Base-by-base conservation (phyloP, 441 rosid genomes). In the Pelargonium fulgidum region DNA sequence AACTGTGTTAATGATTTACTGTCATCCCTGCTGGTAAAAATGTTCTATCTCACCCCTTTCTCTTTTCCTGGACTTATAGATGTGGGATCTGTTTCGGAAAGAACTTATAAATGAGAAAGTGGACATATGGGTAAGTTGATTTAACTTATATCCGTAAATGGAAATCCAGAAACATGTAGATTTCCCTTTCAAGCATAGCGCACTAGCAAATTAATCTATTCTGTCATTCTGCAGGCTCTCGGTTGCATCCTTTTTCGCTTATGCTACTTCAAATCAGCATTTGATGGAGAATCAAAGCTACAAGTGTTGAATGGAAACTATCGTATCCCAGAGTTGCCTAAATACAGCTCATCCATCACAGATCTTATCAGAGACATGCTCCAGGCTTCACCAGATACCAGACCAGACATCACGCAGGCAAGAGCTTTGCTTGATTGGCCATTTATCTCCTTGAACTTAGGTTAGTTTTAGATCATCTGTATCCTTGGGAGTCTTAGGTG, bases 371-470 rank as follows among this genome's bases (percentile, higher is more conserved):
- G 78, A 76, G 93, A 93, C 77, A 81, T 90, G 97, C 93, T 93
- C 80, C 90, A 91, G 81, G 86, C 85, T 74, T 93, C 96, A 69
- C 96, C 97, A 29, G 85, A 84, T 72, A 89, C 86, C 78, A 82
- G 99, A 80, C 97, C 97, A 80, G 96, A 93, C 86, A 90, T 93
- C 87, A 90, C 89, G 77, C 97, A 91, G 96, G 99, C 85, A 81
- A 77, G 86, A 81, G 80, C 88, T 84, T 87, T 83, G 91, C 81
- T 82, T 87, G 88, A 81, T 83, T 77, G 80, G 86, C 84, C 82
- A 71, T 79, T 82, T 83, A 83, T 78, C 84, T 84, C 84, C 84
- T 83, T 87, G 89, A 87, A 84, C 78, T 82, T 84, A 84, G 91
- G 88, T 86, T 85, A 85, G 87, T 88, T 79, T 79, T 84, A 88